Base-by-base conservation (phyloP, 2,329 filamentous ascomycete genomes). In the Blastomyces emzantsi region DNA sequence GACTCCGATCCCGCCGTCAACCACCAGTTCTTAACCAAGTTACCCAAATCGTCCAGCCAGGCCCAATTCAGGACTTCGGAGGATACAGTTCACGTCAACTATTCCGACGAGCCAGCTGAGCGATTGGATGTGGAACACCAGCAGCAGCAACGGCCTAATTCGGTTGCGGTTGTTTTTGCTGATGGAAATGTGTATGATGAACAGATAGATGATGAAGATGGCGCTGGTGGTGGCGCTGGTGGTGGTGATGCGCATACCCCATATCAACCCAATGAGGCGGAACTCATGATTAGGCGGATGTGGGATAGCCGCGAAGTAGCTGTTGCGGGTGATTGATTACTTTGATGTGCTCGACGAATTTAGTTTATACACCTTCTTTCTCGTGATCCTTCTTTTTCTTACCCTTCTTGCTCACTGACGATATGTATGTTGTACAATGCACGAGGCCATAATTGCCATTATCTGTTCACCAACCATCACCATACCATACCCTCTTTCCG, bases 231-330 rank as follows among this genome's bases (percentile, higher is more conserved):
- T 30, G 61, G 19, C 17, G 39, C 15, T 60, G 41, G 39, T 30
- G 59, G 45, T 61, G 59, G 45, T 54, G 59, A 41, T 51, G 45
- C 47, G 19, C 45, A 39, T 30, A 36, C 28, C 45, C 17, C 25
- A 60, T 71, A 72, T 47, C 68, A 68, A 22, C 66, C 73, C 2
- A 72, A 67, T 60, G 75, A 76, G 62, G 65, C 69, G 5, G 76
- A 76, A 43, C 70, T 78, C 69, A 73, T 78, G 69, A 71, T 78
- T 61, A 74, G 76, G 52, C 74, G 76, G 57, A 75, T 78, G 69
- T 78, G 76, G 76, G 75, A 78, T 57, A 77, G 74, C 62, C 74
- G 76, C 57, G 75, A 77, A 62, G 74, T 78, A 5, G 73, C 76
- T 22, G 71, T 70, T 19, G 72, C 71, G 30, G 73, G 73, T 13